Evolutionary conservation across 1,139 yeast species (phyloP), one percentile per base, ranked within the genome.

Genomic region (Chernovozyma aurita): DNA sequence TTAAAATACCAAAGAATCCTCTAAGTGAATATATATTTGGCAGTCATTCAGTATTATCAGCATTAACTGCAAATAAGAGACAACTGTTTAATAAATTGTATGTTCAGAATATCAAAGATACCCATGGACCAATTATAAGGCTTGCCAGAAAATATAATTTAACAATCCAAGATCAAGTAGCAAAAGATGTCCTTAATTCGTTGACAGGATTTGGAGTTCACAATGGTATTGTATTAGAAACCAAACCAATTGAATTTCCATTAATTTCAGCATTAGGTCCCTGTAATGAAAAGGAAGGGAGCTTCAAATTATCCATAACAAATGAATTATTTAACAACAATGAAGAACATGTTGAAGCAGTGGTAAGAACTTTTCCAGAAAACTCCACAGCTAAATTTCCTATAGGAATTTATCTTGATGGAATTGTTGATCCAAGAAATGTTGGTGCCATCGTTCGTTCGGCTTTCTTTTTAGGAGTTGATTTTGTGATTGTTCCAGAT

Each of bases 351-450:
- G 36, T 35, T 12, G 52, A 49, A 22, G 13, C 39, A 7, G 54
- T 57, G 1, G 47, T 45, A 11, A 40, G 59, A 33, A 21, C 34
- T 3, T 38, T 2, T 32, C 31, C 32, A 30, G 38, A 24, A 12
- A 24, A 28, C 8, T 32, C 30, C 27, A 45, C 21, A 33, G 47
- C 14, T 39, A 58, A 57, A 27, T 66, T 63, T 47, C 95, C 96
- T 0, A 51, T 88, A 14, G 96, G 92, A 0, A 49, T 88, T 3
- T 86, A 75, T 49, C 59, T 88, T 30, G 97, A 88, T 57, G 90
- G 85, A 42, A 72, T 90, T 35, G 80, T 88, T 4, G 97, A 90
- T 53, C 95, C 97, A 0, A 95, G 86, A 54, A 90, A 90, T 53
- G 68, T 86, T 48, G 97, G 97, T 2, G 95, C 95, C 24, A 79